Evolutionary conservation across 805 yeast species (phyloP).

Genomic region (Ogataea zsoltii): DNA sequence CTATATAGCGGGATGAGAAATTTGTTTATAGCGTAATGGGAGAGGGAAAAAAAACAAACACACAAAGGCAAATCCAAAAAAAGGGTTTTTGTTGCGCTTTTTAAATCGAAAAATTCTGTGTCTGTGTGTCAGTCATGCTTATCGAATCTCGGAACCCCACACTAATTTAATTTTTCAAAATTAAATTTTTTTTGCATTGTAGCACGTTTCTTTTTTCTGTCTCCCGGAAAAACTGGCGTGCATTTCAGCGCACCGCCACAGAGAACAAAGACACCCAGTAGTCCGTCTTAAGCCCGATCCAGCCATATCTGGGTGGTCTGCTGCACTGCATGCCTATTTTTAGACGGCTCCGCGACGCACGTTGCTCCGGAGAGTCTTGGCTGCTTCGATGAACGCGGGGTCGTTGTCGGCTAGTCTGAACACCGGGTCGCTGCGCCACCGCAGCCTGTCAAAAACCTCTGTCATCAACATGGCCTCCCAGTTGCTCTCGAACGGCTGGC

Average conservation of each 20-base stretch:
- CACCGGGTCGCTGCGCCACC: constrained; percentile 15
- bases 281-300: too few relatives aligned
- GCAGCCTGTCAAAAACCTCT: constrained; percentile 13
- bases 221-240: constrained; percentile 1
- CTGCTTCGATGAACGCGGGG: constrained; percentile 12
- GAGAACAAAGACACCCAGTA: too few relatives aligned
- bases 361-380: constrained; percentile 5
- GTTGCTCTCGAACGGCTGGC: constrained; percentile 14
- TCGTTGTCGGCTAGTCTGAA: constrained; percentile 12
- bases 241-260: too few relatives aligned
- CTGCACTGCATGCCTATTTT: too few relatives aligned
- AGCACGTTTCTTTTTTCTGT: constrained; percentile 2
- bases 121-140: constrained; percentile 3
- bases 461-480: constrained; percentile 13
- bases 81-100: too few relatives aligned
- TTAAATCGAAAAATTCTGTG: neutral
- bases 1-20: too few relatives aligned
- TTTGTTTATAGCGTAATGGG: neutral
- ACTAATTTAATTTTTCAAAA: neutral
- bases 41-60: neutral
- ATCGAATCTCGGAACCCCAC: constrained; percentile 4
- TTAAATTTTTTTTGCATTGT: too few relatives aligned
- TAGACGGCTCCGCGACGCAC: neutral
- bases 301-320: too few relatives aligned
- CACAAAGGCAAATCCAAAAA: too few relatives aligned